Conservation (phyloP, 2,329 filamentous ascomycete species). For the Ceratocystis diversiconidia region DNA sequence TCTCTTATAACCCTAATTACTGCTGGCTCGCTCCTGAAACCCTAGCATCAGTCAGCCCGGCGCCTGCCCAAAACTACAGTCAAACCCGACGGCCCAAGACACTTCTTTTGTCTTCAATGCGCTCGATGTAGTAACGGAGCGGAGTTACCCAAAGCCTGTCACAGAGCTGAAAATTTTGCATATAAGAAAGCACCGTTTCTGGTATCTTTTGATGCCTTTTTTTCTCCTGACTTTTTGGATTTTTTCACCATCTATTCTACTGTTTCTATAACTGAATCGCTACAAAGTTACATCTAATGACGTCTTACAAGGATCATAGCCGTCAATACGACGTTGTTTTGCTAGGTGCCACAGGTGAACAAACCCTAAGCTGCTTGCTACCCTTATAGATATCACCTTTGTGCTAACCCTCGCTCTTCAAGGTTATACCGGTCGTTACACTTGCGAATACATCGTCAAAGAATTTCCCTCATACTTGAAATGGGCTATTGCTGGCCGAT, state of each 20-base stretch:
- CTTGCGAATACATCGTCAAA: slow-evolving; percentile 59
- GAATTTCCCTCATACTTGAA: slow-evolving; percentile 60
- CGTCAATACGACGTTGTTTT: slow-evolving; percentile 45
- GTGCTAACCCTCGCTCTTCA: slow-evolving; percentile 20
- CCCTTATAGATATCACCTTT: not conserved
- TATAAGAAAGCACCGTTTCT: not conserved
- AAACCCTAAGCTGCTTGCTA: slow-evolving; percentile 19
- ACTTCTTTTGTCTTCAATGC: not conserved
- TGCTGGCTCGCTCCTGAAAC: not conserved
- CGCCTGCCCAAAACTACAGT: not conserved
- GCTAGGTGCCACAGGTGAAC: slow-evolving; percentile 42
- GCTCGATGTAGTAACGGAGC: not conserved
- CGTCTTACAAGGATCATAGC: slow-evolving; percentile 32
- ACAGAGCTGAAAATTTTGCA: not conserved
- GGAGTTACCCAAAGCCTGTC: not conserved
- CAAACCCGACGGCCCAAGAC: not conserved
- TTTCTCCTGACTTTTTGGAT: not conserved
- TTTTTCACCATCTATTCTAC: not conserved
- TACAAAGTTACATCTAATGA: slow-evolving; percentile 26
- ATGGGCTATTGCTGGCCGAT: slow-evolving; percentile 81
- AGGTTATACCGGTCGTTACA: slow-evolving; percentile 72
- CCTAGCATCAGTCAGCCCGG: not conserved
- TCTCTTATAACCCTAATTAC: no score
- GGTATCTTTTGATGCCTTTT: not conserved
- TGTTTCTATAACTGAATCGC: not conserved